phyloP scores from a whole-genome alignment of 192 early-diverging fungal genomes.

The Coemansia nantahalensis region DNA sequence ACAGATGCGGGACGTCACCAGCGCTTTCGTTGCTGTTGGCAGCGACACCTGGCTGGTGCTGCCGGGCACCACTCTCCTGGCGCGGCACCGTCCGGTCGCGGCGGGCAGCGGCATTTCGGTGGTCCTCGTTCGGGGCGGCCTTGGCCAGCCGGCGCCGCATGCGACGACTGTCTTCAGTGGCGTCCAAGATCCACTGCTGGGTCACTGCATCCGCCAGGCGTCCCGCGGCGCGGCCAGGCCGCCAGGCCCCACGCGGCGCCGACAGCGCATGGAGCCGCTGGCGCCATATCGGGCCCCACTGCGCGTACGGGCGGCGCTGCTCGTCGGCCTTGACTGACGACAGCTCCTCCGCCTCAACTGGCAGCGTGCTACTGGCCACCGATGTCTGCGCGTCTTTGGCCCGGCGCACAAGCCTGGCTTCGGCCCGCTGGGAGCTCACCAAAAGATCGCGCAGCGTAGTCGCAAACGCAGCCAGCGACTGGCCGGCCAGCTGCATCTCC shows the following conservation, averaged over 20 bases:
- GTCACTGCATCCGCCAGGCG: not conserved
- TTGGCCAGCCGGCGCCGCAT: conserved; percentile 33
- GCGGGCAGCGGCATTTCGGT: conserved; percentile 23
- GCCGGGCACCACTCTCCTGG: not conserved
- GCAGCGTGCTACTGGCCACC: conserved; percentile 25
- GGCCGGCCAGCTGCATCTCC: conserved; percentile 22
- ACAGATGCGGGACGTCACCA: conserved; percentile 22
- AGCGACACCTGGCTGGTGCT: no score
- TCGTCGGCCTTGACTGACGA: conserved; percentile 11
- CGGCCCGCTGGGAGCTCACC: conserved; percentile 12
- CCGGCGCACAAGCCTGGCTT: conserved; percentile 21
- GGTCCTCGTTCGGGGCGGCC: conserved; percentile 23
- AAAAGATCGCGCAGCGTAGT: conserved; percentile 16
- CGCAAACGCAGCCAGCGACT: conserved; percentile 26
- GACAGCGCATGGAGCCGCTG: conserved; percentile 16
- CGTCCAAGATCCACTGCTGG: conserved; percentile 40
- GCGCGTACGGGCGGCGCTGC: conserved; percentile 7
- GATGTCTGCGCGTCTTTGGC: conserved; percentile 22
- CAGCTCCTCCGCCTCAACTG: conserved; percentile 29
- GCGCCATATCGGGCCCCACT: conserved; percentile 33
- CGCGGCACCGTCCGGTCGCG: conserved; percentile 31
- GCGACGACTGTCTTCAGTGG: conserved; percentile 31
- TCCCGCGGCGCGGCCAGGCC: not conserved
- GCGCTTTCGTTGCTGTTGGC: no score
- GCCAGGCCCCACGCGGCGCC: conserved; percentile 36